These are phyloP conservation scores for Diplodia mutila DNA, from an alignment of 2,329 filamentous ascomycete genomes.

Conservation along the genomic window DNA sequence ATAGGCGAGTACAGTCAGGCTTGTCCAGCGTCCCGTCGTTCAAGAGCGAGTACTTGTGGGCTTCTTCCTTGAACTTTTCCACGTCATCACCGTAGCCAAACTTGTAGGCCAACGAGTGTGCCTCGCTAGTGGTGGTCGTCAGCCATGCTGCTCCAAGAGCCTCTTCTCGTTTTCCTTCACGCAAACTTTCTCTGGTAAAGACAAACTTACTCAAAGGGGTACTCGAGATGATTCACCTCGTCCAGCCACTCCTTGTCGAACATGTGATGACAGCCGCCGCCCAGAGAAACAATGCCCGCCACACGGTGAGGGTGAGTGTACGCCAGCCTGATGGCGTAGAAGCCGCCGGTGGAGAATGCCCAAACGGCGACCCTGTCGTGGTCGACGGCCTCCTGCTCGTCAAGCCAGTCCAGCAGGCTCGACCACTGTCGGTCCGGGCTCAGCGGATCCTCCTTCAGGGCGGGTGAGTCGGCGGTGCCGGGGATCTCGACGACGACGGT, in stretches of 20 bases:
- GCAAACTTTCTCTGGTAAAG: background rate
- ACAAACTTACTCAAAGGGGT: conserved; percentile 57
- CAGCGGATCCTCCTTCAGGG: conserved; percentile 48
- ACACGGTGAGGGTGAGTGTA: conserved; percentile 60
- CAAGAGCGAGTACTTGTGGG: conserved; percentile 57
- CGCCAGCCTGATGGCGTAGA: conserved; percentile 61
- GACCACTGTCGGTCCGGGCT: conserved; percentile 59
- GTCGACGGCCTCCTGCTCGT: conserved; percentile 52
- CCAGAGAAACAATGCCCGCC: conserved; percentile 57
- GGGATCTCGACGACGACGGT: conserved; percentile 60
- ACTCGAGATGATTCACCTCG: conserved; percentile 60
- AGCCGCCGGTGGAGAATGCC: conserved; percentile 63
- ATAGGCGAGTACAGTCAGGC: conserved; percentile 51
- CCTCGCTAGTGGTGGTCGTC: conserved; percentile 37
- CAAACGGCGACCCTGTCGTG: conserved; percentile 55
- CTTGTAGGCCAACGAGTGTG: conserved; percentile 55
- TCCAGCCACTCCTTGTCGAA: conserved; percentile 59
- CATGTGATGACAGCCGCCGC: conserved; percentile 63
- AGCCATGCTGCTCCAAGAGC: background rate
- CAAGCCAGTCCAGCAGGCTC: conserved; percentile 60
- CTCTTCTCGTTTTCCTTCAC: background rate
- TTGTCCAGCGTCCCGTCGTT: conserved; percentile 59
- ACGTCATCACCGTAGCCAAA: conserved; percentile 47
- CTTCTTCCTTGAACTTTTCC: conserved; percentile 53
- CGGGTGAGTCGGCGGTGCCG: conserved; percentile 62